Evolutionary conservation across 768 basidiomycete genomes (phyloP).

Genomic region (Hygrophorus pudorinus): DNA sequence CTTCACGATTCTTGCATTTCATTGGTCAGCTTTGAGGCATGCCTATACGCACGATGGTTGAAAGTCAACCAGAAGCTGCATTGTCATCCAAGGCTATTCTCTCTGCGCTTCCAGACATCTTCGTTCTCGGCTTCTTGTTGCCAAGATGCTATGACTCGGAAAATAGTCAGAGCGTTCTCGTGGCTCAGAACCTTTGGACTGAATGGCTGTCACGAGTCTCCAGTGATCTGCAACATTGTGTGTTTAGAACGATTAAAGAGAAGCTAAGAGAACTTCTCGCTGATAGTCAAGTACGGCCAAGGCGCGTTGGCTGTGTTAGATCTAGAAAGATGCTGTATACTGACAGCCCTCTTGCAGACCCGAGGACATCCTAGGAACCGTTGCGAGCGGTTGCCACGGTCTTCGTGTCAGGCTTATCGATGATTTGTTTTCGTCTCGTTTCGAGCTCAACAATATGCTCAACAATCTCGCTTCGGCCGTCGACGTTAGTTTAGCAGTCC

Average conservation of each 20-base stretch:
- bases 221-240: slow-evolving; percentile 13
- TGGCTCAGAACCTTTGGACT: slow-evolving; percentile 27
- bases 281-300: slow-evolving; percentile 26
- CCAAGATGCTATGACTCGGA: slow-evolving; percentile 23
- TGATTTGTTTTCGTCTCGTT: slow-evolving; percentile 43
- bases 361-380: slow-evolving; percentile 32
- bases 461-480: slow-evolving; percentile 33
- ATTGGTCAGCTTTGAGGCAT: slow-evolving; percentile 15
- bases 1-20: slow-evolving; percentile 20
- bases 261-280: slow-evolving; percentile 2
- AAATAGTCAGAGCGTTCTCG: slow-evolving; percentile 13
- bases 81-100: slow-evolving; percentile 1
- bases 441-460: slow-evolving; percentile 38
- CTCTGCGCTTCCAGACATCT: slow-evolving; percentile 32
- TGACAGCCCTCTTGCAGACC: slow-evolving; percentile 24
- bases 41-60: slow-evolving; percentile 23
- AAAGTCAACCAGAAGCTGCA: slow-evolving; percentile 11
- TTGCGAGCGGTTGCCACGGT: slow-evolving; percentile 25
- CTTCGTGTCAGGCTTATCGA: slow-evolving; percentile 28
- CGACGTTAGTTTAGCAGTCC: slow-evolving; percentile 46
- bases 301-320: slow-evolving; percentile 18
- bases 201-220: slow-evolving; percentile 18
- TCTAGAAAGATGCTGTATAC: slow-evolving; percentile 1
- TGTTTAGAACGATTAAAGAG: background rate
- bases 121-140: slow-evolving; percentile 38